Base-by-base conservation (phyloP, 768 basidiomycete species). In the Amanita polypyramis region DNA sequence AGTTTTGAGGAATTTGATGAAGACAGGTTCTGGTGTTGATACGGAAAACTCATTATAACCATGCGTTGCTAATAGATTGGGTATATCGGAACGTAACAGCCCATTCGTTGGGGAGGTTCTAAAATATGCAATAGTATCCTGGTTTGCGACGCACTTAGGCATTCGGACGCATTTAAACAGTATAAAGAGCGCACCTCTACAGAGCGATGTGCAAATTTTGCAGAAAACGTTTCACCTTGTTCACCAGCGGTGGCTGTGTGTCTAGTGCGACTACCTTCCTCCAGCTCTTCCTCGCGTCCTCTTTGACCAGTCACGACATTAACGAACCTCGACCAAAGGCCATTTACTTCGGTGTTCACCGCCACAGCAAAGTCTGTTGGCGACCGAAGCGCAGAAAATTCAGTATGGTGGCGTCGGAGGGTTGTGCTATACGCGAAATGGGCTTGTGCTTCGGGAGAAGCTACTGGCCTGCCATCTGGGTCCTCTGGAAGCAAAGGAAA, bases 21-120 rank as follows among this genome's bases (percentile, higher is more conserved):
- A 65, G 7, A 83, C 63, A 0, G 89, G 84, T 58, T 96, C 92
- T 2, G 90, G 81, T 0, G 85, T 69, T 0, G 77, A 75, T 10
- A 97, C 88, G 1, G 87, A 79, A 62, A 97, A 97, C 65, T 98
- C 94, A 67, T 98, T 98, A 62, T 90, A 94, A 2, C 92, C 92
- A 54, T 91, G 78, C 2, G 67, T 69, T 21, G 74, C 73, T 29
- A 81, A 79, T 19, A 94, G 70, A 20, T 70, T 65, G 2, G 79
- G 69, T 32, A 95, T 74, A 45, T 80, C 74, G 14, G 77, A 65
- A 23, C 74, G 68, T 0, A 83, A 62, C 4, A 96, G 70, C 15
- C 92, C 92, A 39, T 65, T 60, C 0, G 70, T 66, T 6, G 70
- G 59, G 2, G 85, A 80, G 1, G 87, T 82, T 15, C 76, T 74